Conservation (phyloP, 768 basidiomycete genomes). For the Tricholoma sp. region DNA sequence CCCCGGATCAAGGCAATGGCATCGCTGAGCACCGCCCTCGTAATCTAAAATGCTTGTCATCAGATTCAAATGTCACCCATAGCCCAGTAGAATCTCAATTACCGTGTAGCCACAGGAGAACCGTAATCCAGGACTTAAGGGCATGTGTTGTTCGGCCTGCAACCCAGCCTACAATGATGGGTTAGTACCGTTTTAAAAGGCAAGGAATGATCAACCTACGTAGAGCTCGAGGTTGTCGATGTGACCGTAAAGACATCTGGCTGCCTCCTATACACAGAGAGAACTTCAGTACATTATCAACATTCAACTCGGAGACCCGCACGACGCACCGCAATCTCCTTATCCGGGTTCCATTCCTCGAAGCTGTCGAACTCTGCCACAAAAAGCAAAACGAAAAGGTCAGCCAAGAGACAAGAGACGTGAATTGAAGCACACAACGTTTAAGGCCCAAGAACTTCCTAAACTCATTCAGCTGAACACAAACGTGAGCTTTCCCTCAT, state of each 20-base stretch:
- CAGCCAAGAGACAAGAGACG: neutral
- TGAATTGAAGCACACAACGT: neutral
- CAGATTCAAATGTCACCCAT: no score
- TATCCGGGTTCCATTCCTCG: constrained; percentile 46
- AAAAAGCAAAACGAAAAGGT: neutral
- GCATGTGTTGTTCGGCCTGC: constrained; percentile 25
- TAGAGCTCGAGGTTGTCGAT: constrained; percentile 28
- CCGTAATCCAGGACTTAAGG: constrained; percentile 17
- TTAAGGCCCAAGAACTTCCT: constrained; percentile 3
- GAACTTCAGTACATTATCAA: no score
- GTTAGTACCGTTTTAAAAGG: no score
- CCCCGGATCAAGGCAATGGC: constrained; percentile 47
- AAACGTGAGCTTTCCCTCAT: no score
- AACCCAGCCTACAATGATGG: constrained; percentile 20
- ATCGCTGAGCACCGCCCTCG: constrained; percentile 44
- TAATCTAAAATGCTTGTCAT: constrained; percentile 23
- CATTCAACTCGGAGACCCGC: neutral
- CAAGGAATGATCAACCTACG: constrained; percentile 9
- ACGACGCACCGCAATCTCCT: constrained; percentile 31
- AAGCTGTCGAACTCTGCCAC: constrained; percentile 40
- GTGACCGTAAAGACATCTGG: constrained; percentile 24
- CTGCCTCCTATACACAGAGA: constrained; percentile 9
- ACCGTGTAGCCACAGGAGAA: constrained; percentile 24
- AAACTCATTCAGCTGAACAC: constrained; percentile 9
- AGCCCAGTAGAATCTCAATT: neutral